Percentiles rank a stretch among this genome's conserved stretches.
These are phyloP conservation scores for Leccinum sublutescens DNA, from an alignment of 768 basidiomycete genomes.

Conservation along the genomic window DNA sequence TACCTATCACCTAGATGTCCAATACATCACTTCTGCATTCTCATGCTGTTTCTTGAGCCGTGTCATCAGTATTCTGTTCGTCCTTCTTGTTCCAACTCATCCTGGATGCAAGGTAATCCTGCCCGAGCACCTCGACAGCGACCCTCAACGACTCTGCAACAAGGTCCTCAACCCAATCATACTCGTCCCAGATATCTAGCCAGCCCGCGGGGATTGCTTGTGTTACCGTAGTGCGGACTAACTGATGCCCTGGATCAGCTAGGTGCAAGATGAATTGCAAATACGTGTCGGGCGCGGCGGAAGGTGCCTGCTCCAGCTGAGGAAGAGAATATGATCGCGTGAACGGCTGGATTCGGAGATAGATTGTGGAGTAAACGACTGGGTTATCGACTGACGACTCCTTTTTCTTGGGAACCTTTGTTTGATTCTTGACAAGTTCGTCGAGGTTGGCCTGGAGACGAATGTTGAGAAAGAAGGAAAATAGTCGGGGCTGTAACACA, in stretches of 20 bases:
- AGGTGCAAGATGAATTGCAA: conserved; percentile 66
- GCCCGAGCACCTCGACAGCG: conserved; percentile 87
- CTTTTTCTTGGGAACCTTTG: conserved; percentile 27
- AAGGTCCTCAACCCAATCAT: conserved; percentile 95
- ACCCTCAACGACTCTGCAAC: conserved; percentile 84
- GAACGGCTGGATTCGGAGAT: conserved; percentile 91
- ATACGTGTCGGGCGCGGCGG: conserved; percentile 33
- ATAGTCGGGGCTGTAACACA: conserved; percentile 1
- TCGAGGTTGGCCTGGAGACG: conserved; percentile 67
- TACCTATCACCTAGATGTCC: conserved; percentile 10
- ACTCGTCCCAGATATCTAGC: conserved; percentile 87
- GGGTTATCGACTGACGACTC: conserved; percentile 47
- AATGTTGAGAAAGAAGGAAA: conserved; percentile 1
- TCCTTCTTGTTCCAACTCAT: conserved; percentile 73
- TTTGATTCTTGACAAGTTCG: conserved; percentile 68
- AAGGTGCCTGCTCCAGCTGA: conserved; percentile 22
- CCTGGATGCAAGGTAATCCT: conserved; percentile 82
- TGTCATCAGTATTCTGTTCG: conserved; percentile 6
- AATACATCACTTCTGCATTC: neutral
- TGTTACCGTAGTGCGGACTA: conserved; percentile 74
- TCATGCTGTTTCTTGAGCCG: conserved; percentile 11
- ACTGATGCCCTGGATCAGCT: conserved; percentile 74
- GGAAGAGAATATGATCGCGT: conserved; percentile 54
- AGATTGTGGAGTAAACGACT: conserved; percentile 85
- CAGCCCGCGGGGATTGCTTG: conserved; percentile 84